These are phyloP conservation scores for Ustilago xerochloae DNA, from an alignment of 1,284 basidiomycete species.

Conservation along the genomic window DNA sequence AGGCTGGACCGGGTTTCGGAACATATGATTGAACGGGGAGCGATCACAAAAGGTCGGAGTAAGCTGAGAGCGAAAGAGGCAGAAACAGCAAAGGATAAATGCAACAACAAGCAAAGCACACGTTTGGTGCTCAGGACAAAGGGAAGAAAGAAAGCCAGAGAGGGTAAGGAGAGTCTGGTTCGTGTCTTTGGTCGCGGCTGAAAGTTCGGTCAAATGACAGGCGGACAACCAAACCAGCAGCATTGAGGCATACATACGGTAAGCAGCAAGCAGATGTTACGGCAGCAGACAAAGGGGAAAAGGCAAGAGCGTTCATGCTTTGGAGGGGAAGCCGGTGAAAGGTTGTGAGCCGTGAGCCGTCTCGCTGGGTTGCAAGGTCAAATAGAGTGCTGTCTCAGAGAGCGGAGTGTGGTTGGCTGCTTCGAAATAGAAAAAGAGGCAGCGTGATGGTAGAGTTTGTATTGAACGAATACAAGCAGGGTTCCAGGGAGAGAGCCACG, in stretches of 20 bases:
- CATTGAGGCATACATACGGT: no score
- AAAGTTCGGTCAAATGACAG: neutral
- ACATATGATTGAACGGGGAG: neutral
- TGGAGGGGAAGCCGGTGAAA: no score
- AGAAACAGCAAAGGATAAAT: neutral
- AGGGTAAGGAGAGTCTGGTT: neutral
- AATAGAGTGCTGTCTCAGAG: no score
- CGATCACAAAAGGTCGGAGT: neutral
- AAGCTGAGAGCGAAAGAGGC: neutral
- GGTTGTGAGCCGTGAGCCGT: no score
- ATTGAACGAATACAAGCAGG: neutral
- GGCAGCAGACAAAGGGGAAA: no score
- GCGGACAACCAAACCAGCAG: neutral
- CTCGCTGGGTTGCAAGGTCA: no score
- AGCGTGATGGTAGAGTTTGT: neutral
- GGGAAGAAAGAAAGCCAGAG: neutral
- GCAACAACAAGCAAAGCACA: neutral
- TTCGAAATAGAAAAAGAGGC: no score
- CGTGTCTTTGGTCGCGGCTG: slow-evolving; percentile 6
- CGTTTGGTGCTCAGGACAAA: neutral
- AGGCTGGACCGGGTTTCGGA: neutral
- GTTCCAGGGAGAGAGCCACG: neutral
- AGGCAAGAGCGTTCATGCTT: no score
- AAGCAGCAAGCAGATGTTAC: no score
- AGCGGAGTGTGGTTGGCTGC: no score